Evolutionary conservation across 257 asterid genomes (phyloP).

Genomic region (Verbena officinalis): DNA sequence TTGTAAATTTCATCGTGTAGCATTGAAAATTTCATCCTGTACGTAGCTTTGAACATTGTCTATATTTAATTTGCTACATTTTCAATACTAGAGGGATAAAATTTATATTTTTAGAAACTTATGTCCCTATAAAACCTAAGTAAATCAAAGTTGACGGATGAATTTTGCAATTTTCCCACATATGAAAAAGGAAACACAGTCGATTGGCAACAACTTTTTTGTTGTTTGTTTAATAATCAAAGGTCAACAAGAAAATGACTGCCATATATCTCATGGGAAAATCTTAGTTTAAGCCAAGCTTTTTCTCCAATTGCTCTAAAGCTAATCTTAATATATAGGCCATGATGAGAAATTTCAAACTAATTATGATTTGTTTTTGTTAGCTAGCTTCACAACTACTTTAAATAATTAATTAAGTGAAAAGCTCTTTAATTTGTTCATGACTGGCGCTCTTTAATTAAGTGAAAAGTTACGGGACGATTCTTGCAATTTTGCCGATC

Average conservation of each 20-base stretch:
- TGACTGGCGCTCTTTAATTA: too few relatives aligned
- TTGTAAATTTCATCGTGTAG: too few relatives aligned
- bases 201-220: constrained; percentile 36
- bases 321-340: constrained; percentile 28
- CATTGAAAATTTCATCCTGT: too few relatives aligned
- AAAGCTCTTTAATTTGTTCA: too few relatives aligned
- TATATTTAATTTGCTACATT: too few relatives aligned
- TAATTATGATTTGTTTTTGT: constrained; percentile 29
- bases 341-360: constrained; percentile 29
- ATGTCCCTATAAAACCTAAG: too few relatives aligned
- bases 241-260: constrained; percentile 55
- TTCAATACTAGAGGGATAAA: too few relatives aligned
- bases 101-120: too few relatives aligned
- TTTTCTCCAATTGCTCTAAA: constrained; percentile 36
- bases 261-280: constrained; percentile 42
- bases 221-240: constrained; percentile 36
- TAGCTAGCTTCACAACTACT: constrained; percentile 25
- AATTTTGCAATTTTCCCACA: constrained; percentile 23
- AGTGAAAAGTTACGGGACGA: too few relatives aligned
- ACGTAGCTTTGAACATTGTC: too few relatives aligned
- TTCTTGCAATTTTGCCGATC: too few relatives aligned
- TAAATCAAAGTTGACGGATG: too few relatives aligned
- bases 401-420: not conserved
- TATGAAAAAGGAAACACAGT: constrained; percentile 25
- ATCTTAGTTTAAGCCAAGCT: constrained; percentile 27